Evolutionary conservation across 2,329 filamentous ascomycete genomes (phyloP).

Genomic region (Pseudocercospora crystallina): DNA sequence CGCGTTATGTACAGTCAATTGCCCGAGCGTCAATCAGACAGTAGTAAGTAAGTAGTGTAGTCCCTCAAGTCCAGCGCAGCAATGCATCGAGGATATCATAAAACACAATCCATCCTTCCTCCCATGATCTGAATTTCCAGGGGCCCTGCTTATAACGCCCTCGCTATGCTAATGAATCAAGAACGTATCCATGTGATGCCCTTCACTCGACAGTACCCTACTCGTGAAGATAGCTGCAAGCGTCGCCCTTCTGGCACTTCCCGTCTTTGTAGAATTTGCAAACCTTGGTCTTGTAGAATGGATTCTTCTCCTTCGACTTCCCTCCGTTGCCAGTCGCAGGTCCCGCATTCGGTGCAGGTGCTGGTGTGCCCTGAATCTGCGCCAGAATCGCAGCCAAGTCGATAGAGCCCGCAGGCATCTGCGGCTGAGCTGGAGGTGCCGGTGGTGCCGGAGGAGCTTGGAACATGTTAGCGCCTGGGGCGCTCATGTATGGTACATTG

Average conservation of each 20-base stretch:
- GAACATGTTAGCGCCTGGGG: slow-evolving; percentile 8
- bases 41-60: too few species aligned
- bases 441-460: slow-evolving; percentile 17
- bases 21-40: too few species aligned
- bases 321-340: slow-evolving; percentile 5
- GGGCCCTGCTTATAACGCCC: slow-evolving; percentile 1
- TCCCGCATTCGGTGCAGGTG: slow-evolving; percentile 31
- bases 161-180: slow-evolving; percentile 12
- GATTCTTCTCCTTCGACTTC: slow-evolving; percentile 19
- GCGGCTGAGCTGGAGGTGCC: slow-evolving; percentile 8
- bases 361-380: slow-evolving; percentile 19
- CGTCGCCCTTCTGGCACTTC: slow-evolving; percentile 50
- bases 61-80: too few species aligned
- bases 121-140: neutral
- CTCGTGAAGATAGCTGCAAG: slow-evolving; percentile 35
- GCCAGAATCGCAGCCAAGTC: slow-evolving; percentile 35
- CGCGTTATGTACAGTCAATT: too few species aligned
- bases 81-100: too few species aligned
- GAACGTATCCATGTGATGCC: too few species aligned
- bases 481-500: slow-evolving; percentile 21
- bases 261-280: slow-evolving; percentile 57
- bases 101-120: neutral
- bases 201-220: slow-evolving; percentile 5
- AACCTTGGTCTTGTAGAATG: slow-evolving; percentile 36
- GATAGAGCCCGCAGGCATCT: slow-evolving; percentile 12